Evolutionary conservation across 148 eudicot genomes (phyloP).

Genomic region (Simmondsia chinensis): DNA sequence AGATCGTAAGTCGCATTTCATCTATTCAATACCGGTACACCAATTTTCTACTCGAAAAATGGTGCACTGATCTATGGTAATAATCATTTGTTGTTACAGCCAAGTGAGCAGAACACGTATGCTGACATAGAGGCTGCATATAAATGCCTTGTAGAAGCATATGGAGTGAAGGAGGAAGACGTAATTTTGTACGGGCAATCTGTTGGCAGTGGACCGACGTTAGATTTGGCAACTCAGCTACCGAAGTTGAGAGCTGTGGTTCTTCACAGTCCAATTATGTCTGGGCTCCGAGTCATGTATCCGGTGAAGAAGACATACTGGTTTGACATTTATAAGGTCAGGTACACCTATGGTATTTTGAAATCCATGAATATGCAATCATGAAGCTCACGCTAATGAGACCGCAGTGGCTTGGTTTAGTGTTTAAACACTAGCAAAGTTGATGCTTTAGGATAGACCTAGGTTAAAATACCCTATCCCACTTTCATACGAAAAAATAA

Average conservation of each 20-base stretch:
- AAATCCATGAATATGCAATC: not conserved
- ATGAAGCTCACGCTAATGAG: too few relatives aligned
- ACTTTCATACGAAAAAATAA: too few relatives aligned
- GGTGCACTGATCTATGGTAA: not conserved
- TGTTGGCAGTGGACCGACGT: conserved; percentile 92
- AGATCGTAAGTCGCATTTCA: too few relatives aligned
- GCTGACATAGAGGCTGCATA: conserved; percentile 93
- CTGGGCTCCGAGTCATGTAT: conserved; percentile 91
- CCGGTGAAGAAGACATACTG: conserved; percentile 84
- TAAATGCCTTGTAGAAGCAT: conserved; percentile 70
- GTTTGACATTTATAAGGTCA: conserved; percentile 97
- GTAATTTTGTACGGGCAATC: conserved; percentile 89
- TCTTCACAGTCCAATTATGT: conserved; percentile 88
- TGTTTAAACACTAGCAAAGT: too few relatives aligned
- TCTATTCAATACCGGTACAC: too few relatives aligned
- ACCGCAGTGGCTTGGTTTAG: conserved; percentile 8
- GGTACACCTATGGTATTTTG: too few relatives aligned
- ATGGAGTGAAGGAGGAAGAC: conserved; percentile 85
- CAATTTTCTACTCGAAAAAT: too few relatives aligned
- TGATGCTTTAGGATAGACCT: too few relatives aligned
- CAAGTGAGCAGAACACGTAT: conserved; percentile 87
- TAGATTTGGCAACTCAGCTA: conserved; percentile 76
- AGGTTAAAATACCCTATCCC: too few relatives aligned
- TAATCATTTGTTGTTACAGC: conserved; percentile 31
- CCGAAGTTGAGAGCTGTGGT: conserved; percentile 78